phyloP scores from a whole-genome alignment of 1,284 basidiomycete genomes.

The Cryptococcus sp. region DNA sequence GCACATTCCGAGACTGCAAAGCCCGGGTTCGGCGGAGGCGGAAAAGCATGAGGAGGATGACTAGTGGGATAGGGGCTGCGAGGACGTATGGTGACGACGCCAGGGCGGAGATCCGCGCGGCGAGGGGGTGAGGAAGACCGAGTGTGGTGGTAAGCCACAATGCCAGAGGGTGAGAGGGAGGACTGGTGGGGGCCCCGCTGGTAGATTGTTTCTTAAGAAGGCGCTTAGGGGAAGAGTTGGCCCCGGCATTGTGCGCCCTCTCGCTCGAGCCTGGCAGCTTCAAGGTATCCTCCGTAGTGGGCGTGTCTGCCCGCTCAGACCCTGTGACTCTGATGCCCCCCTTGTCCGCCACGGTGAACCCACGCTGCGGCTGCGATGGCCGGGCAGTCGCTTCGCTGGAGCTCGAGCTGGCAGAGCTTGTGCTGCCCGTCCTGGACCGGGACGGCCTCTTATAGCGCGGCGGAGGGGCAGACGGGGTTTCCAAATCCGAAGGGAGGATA shows the following conservation, averaged over 20 bases:
- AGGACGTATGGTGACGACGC: constrained; percentile 4
- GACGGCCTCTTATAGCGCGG: background rate
- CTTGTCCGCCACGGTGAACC: background rate
- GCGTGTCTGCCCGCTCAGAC: background rate
- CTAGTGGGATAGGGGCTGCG: constrained; percentile 12
- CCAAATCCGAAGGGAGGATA: constrained; percentile 14
- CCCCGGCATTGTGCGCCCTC: background rate
- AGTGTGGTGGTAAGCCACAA: background rate
- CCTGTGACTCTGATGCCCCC: background rate
- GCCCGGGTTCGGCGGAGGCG: constrained; percentile 2
- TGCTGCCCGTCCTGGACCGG: background rate
- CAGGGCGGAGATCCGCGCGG: background rate
- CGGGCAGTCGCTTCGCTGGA: constrained; percentile 31
- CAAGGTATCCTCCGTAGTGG: background rate
- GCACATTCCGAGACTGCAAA: no score
- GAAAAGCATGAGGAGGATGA: constrained; percentile 9
- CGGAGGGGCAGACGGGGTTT: background rate
- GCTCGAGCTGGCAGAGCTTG: constrained; percentile 20
- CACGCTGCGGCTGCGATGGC: constrained; percentile 7
- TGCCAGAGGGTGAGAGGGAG: background rate
- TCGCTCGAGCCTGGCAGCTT: background rate
- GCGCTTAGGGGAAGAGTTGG: background rate
- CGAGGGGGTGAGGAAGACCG: background rate
- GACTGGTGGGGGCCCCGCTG: background rate
- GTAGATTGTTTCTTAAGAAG: no score